A percentile compares a stretch with the other conserved stretches of the same genome.
These are phyloP conservation scores for Hypoxylon sp. DNA, from an alignment of 2,329 filamentous ascomycete species.

Conservation along the genomic window DNA sequence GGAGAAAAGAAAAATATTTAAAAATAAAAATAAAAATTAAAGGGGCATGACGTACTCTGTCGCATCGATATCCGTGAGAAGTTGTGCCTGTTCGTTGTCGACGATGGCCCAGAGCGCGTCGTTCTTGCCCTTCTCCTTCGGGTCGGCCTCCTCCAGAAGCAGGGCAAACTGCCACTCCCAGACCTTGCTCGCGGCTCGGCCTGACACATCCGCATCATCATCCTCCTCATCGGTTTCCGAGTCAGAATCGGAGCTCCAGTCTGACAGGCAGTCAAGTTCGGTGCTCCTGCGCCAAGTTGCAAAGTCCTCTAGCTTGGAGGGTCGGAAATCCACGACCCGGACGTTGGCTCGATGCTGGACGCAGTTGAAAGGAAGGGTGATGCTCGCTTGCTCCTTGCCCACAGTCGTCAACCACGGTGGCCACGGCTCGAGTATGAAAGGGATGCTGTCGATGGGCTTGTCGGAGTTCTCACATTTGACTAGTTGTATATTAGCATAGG, in stretches of 20 bases:
- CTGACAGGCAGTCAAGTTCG: constrained; percentile 61
- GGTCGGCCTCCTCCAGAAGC: constrained; percentile 73
- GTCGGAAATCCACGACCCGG: constrained; percentile 84
- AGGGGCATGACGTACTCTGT: constrained; percentile 48
- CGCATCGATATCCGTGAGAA: constrained; percentile 58
- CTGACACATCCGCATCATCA: constrained; percentile 38
- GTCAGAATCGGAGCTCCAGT: constrained; percentile 48
- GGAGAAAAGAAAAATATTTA: too few relatives aligned
- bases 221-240: constrained; percentile 37
- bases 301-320: constrained; percentile 75
- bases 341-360: constrained; percentile 72
- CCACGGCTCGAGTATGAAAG: constrained; percentile 52
- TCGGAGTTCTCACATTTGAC: constrained; percentile 57
- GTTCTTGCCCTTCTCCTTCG: constrained; percentile 48
- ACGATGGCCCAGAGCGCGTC: constrained; percentile 73
- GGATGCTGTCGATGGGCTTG: constrained; percentile 47
- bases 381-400: constrained; percentile 46
- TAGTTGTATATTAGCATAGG: constrained; percentile 40
- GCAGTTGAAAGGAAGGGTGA: constrained; percentile 76
- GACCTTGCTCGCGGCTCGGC: constrained; percentile 41
- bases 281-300: constrained; percentile 55
- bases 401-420: constrained; percentile 53
- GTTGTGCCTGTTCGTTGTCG: constrained; percentile 61
- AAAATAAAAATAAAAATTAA: too few relatives aligned
- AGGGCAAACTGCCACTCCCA: constrained; percentile 91